phyloP scores from a whole-genome alignment of 228 moss, liverwort and hornwort genomes.

The Sphagnum fallax region DNA sequence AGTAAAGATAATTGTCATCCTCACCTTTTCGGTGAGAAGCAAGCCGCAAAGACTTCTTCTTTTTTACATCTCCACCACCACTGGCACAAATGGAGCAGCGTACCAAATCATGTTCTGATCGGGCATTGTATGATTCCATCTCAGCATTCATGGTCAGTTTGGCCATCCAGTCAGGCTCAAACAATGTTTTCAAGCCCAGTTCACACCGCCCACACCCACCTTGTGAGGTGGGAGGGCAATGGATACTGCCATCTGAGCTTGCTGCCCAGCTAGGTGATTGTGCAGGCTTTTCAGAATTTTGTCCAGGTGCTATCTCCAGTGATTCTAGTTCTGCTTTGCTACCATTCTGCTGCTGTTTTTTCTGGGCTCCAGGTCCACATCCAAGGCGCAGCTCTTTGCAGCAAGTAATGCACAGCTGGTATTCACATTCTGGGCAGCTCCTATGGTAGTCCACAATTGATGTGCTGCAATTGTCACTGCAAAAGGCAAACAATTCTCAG shows the following conservation, averaged over 20 bases:
- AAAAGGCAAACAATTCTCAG: constrained; percentile 19
- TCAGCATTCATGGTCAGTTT: constrained; percentile 53
- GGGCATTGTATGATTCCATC: constrained; percentile 7
- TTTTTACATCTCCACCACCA: constrained; percentile 13
- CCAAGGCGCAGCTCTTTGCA: constrained; percentile 85
- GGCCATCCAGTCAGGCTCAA: constrained; percentile 63
- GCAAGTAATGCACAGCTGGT: constrained; percentile 80
- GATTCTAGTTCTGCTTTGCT: constrained; percentile 12
- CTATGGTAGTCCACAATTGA: constrained; percentile 88
- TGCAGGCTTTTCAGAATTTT: constrained; percentile 10
- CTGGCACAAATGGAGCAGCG: constrained; percentile 26
- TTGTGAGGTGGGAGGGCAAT: constrained; percentile 31
- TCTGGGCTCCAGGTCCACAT: constrained; percentile 62
- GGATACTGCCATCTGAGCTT: constrained; percentile 36
- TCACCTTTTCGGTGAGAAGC: constrained; percentile 22
- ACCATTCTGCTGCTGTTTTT: constrained; percentile 31
- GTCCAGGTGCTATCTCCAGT: neutral
- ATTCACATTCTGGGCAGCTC: constrained; percentile 56
- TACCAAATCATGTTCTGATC: constrained; percentile 12
- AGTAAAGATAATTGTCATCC: constrained; percentile 29
- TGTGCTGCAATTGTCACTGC: constrained; percentile 87
- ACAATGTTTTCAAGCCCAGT: constrained; percentile 59
- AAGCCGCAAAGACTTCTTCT: constrained; percentile 17
- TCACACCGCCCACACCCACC: constrained; percentile 37
- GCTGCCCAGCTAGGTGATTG: constrained; percentile 29